These are phyloP conservation scores for Aspergillus spinulosporus DNA, from an alignment of 2,329 filamentous ascomycete species.

Conservation along the genomic window DNA sequence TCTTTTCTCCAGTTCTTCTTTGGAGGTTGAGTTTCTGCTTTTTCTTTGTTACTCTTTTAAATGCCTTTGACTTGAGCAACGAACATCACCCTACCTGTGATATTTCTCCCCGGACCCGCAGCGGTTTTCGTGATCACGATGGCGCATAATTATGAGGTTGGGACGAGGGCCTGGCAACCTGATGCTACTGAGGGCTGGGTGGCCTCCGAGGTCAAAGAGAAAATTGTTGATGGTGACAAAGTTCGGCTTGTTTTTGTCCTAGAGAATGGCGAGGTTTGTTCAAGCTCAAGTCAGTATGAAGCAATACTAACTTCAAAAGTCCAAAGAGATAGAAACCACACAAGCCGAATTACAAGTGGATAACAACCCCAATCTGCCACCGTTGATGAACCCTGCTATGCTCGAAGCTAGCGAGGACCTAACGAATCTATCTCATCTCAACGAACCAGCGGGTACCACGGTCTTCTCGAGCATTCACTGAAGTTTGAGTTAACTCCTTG, in stretches of 20 bases:
- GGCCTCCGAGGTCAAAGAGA: slow-evolving; percentile 88
- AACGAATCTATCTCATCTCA: slow-evolving; percentile 95
- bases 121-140: slow-evolving; percentile 40
- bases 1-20: slow-evolving; percentile 11
- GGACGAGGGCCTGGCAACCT: slow-evolving; percentile 97
- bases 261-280: slow-evolving; percentile 82
- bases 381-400: slow-evolving; percentile 96
- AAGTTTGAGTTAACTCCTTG: slow-evolving; percentile 24
- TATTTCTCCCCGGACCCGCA: slow-evolving; percentile 13
- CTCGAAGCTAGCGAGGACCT: slow-evolving; percentile 98
- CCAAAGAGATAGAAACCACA: slow-evolving; percentile 78
- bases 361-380: slow-evolving; percentile 76
- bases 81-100: slow-evolving; percentile 22
- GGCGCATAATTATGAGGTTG: slow-evolving; percentile 94
- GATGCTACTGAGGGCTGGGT: slow-evolving; percentile 96
- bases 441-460: slow-evolving; percentile 84
- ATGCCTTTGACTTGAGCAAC: slow-evolving; percentile 25
- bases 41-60: slow-evolving; percentile 25
- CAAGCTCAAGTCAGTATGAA: slow-evolving; percentile 1
- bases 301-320: slow-evolving; percentile 51
- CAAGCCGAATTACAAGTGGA: slow-evolving; percentile 73
- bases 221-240: slow-evolving; percentile 79
- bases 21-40: slow-evolving; percentile 15
- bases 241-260: slow-evolving; percentile 84
- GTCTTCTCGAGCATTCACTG: slow-evolving; percentile 8